Percentiles rank a stretch among this genome's conserved stretches.
Evolutionary conservation across 2,329 filamentous ascomycete genomes (phyloP).

Genomic region (Talaromyces sp.): DNA sequence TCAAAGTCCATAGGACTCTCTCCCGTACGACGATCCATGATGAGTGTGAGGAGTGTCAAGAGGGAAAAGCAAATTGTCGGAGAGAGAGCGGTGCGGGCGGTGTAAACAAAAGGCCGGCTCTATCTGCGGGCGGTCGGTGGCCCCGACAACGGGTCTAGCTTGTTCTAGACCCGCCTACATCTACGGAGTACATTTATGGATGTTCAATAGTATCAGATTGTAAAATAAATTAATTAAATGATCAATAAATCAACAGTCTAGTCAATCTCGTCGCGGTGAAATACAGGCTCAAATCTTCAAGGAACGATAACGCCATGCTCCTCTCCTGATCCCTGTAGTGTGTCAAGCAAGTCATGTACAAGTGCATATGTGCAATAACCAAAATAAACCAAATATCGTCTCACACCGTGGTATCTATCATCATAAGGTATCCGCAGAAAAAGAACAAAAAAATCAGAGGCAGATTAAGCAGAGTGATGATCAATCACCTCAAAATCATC

Average conservation of each 20-base stretch:
- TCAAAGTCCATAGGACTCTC: constrained; percentile 50
- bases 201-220: too few species aligned
- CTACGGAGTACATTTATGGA: too few species aligned
- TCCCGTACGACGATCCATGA: constrained; percentile 34
- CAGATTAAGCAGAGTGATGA: constrained; percentile 21
- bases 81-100: background rate
- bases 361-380: background rate
- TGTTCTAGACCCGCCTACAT: background rate
- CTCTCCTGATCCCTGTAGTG: constrained; percentile 19
- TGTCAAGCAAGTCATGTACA: background rate
- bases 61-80: background rate
- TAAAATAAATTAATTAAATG: too few species aligned
- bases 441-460: background rate
- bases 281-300: constrained; percentile 24
- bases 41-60: background rate
- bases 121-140: background rate
- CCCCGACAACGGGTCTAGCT: background rate
- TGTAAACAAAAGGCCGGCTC: background rate
- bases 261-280: background rate
- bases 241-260: background rate
- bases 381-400: background rate
- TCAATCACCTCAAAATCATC: constrained; percentile 41
- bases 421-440: background rate
- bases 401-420: background rate
- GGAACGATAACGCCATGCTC: constrained; percentile 19